These are phyloP conservation scores for Amauroascus verrucosus DNA, from an alignment of 2,329 filamentous ascomycete species.

Conservation along the genomic window DNA sequence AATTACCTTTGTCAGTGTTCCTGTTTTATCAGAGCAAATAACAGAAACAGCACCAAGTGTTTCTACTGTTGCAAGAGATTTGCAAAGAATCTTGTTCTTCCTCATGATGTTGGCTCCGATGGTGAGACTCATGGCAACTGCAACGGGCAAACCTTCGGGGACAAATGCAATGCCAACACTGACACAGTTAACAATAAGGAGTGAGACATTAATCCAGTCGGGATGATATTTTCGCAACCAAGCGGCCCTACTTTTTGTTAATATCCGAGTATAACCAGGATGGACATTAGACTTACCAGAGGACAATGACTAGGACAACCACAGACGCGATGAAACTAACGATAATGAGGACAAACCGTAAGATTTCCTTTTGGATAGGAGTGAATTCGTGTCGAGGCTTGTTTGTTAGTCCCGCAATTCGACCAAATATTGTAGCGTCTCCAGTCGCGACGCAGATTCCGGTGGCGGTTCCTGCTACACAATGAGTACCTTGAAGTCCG, in stretches of 20 bases:
- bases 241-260: conserved; percentile 44
- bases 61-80: conserved; percentile 68
- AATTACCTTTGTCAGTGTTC: conserved; percentile 35
- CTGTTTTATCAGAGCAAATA: conserved; percentile 69
- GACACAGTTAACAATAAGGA: conserved; percentile 63
- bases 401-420: conserved; percentile 62
- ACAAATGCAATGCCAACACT: conserved; percentile 65
- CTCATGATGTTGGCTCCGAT: conserved; percentile 69
- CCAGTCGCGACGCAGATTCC: conserved; percentile 63
- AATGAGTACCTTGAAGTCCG: conserved; percentile 70
- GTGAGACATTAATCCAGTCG: conserved; percentile 60
- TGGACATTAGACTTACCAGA: conserved; percentile 44
- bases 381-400: conserved; percentile 58
- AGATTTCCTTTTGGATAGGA: conserved; percentile 60
- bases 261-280: background rate
- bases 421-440: conserved; percentile 63
- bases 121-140: conserved; percentile 59
- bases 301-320: conserved; percentile 44
- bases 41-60: conserved; percentile 63
- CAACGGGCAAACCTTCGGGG: conserved; percentile 62
- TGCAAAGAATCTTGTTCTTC: conserved; percentile 67
- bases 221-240: conserved; percentile 60
- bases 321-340: conserved; percentile 56
- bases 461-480: conserved; percentile 55
- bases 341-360: conserved; percentile 62